Base-by-base conservation (phyloP, 2,329 filamentous ascomycete species). In the Phaeosphaeria sp. region DNA sequence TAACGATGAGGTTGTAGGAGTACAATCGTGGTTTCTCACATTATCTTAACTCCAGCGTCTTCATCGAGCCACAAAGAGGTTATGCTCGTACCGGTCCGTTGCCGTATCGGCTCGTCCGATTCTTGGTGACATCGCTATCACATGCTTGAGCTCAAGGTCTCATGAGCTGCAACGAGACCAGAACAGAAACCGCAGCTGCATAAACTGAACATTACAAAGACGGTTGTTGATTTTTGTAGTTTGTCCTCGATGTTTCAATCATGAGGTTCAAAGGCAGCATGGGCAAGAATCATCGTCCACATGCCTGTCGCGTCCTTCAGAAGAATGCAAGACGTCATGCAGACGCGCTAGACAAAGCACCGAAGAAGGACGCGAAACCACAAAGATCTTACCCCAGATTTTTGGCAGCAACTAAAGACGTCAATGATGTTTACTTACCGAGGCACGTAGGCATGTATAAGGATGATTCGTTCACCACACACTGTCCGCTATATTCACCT, bases 321-420 rank as follows among this genome's bases (percentile, higher is more conserved):
- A 65, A 68, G n/a, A n/a, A n/a, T 65, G 64, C 55, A 67, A 67
- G 62, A 67, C 64, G 66, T 67, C 66, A 68, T 65, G 24, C 39
- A 25, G 17, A 60, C 46, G 44, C 63, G 55, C 63, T 61, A 63
- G 50, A 54, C 53, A 50, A 49, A 55, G 57, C 56, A 56, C 63
- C 59, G 30, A 65, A 64, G 47, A 40, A 46, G 27, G 42, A 58
- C 59, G 51, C 45, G 47, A 53, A 11, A 43, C 44, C 44, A 40
- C 51, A 36, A 54, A 55, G 36, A 60, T 33, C 47, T 43, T 43
- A 42, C 42, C 44, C 50, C 46, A 51, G 45, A 60, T 45, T n/a
- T 42, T 33, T 25, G 46, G 27, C 8, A 49, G 24, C 58, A 13
- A 36, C 24, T 53, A 36, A n/a, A 22, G 30, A 4, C 30, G 30